Conservation (phyloP, 805 yeast genomes). For the Yamadazyma laniorum region DNA sequence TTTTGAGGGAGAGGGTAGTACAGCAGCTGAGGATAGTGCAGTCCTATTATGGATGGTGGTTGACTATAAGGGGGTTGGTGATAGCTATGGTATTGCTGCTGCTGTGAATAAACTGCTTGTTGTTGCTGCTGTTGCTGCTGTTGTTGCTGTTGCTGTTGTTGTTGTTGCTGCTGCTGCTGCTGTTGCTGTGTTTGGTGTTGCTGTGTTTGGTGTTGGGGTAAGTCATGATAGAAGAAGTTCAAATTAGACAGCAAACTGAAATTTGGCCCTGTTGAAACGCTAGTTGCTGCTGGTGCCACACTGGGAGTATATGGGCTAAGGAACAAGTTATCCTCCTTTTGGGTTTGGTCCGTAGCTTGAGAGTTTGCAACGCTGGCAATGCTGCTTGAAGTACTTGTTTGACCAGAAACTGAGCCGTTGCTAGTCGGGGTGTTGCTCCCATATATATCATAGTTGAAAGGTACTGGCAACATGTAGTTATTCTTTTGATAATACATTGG, state of each 20-base stretch:
- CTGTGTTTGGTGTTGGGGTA: slow-evolving; percentile 8
- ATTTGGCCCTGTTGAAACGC: slow-evolving; percentile 4
- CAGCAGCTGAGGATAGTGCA: slow-evolving; percentile 9
- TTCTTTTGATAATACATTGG: slow-evolving; percentile 6
- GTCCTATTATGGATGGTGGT: slow-evolving; percentile 1
- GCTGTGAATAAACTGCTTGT: background rate
- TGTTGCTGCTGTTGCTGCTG: slow-evolving; percentile 2
- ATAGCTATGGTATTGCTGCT: background rate
- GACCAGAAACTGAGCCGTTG: background rate
- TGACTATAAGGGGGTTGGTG: slow-evolving; percentile 1
- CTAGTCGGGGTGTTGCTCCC: background rate
- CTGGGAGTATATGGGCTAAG: slow-evolving; percentile 10
- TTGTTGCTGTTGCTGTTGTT: background rate
- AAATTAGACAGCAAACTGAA: slow-evolving; percentile 12
- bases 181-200: slow-evolving; percentile 9
- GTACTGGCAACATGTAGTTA: slow-evolving; percentile 14
- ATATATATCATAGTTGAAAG: slow-evolving; percentile 13
- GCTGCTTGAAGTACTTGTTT: background rate
- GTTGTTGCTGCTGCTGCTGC: slow-evolving; percentile 4
- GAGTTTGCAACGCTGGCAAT: background rate
- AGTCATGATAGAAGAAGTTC: slow-evolving; percentile 14
- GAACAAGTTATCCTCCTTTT: slow-evolving; percentile 10
- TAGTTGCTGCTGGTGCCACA: slow-evolving; percentile 1
- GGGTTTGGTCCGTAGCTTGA: background rate
- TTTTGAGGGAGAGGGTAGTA: slow-evolving; percentile 11